Conservation (phyloP, 2,329 filamentous ascomycete species). For the Trichoderma semiorbis region DNA sequence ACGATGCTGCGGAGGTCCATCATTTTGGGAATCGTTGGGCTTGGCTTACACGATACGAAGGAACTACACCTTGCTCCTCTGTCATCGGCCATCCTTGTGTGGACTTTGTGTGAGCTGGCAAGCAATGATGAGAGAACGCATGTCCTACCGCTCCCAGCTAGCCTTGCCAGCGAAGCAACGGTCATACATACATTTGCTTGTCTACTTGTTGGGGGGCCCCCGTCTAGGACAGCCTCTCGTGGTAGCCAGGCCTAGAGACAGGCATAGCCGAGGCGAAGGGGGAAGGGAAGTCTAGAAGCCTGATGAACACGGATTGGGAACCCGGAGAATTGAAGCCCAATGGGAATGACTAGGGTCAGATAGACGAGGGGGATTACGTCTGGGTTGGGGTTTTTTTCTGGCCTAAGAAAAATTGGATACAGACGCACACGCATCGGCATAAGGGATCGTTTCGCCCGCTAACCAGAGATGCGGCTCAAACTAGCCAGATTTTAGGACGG, state of each 20-base stretch:
- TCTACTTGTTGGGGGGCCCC: neutral
- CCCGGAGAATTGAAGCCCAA: slow-evolving; percentile 19
- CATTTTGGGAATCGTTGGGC: neutral
- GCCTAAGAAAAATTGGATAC: neutral
- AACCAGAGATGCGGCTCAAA: neutral
- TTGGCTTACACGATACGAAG: neutral
- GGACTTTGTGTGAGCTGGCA: slow-evolving; percentile 16
- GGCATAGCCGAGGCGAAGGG: neutral
- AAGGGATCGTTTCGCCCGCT: neutral
- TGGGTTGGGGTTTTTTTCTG: neutral
- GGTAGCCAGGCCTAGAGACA: neutral
- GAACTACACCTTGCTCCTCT: neutral
- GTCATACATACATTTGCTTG: neutral
- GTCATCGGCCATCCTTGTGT: neutral
- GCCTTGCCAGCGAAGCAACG: slow-evolving; percentile 17
- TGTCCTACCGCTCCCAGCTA: neutral
- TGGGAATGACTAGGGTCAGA: neutral
- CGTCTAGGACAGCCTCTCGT: neutral
- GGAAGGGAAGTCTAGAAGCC: slow-evolving; percentile 1
- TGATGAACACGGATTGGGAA: neutral
- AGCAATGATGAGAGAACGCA: neutral
- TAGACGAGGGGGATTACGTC: neutral
- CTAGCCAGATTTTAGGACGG: neutral
- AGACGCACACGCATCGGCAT: neutral
- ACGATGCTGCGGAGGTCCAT: neutral